Percentiles rank a stretch among this genome's conserved stretches.
phyloP scores from a whole-genome alignment of 257 asterid species.

The Osmanthus fragrans region DNA sequence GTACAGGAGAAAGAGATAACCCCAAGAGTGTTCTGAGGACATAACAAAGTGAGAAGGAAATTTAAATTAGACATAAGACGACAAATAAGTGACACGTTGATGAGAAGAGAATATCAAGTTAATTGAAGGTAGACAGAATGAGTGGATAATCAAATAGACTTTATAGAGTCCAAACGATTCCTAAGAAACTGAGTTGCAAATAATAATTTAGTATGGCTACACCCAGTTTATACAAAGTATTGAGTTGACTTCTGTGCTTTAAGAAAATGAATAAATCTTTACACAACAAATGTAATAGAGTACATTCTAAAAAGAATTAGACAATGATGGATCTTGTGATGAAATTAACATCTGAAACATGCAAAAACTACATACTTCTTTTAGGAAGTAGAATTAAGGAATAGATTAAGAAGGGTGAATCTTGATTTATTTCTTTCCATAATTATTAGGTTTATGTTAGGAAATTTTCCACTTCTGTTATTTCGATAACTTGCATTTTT shows the following conservation, averaged over 20 bases:
- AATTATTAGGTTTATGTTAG: background rate
- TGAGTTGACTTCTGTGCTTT: background rate
- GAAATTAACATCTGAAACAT: background rate
- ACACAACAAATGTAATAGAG: background rate
- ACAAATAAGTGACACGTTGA: background rate
- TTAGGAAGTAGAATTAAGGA: background rate
- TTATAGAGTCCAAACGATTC: background rate
- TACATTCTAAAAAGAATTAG: background rate
- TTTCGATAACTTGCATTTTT: background rate
- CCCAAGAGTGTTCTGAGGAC: conserved; percentile 81
- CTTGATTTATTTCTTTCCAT: background rate
- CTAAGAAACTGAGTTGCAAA: background rate
- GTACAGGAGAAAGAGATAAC: conserved; percentile 81
- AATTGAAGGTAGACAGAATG: background rate
- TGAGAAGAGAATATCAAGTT: background rate
- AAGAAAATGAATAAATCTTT: background rate
- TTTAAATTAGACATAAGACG: background rate
- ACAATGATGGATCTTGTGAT: background rate
- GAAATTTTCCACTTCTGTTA: background rate
- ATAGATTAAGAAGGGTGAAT: background rate
- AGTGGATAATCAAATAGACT: background rate
- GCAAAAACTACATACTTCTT: background rate
- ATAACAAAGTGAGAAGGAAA: conserved; percentile 18
- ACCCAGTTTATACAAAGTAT: background rate
- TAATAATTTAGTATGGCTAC: background rate